phyloP scores from a whole-genome alignment of 306 rosid species.

The Phaseolus lunatus region DNA sequence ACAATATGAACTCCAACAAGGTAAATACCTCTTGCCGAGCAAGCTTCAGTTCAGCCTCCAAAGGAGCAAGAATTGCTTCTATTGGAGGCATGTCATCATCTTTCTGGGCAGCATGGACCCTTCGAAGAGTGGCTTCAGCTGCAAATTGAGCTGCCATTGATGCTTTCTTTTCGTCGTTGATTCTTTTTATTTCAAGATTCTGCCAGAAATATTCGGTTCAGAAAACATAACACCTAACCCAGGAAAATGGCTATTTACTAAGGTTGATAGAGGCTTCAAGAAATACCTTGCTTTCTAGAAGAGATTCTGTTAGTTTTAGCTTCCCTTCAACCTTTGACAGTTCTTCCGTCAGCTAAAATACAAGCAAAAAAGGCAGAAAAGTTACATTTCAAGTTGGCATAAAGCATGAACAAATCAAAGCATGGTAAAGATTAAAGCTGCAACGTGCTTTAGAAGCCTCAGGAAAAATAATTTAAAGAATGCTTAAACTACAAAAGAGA shows the following conservation, averaged over 20 bases:
- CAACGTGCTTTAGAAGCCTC: constrained; percentile 10
- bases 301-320: constrained; percentile 89
- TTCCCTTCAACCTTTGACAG: constrained; percentile 86
- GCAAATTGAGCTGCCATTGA: constrained; percentile 99
- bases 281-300: constrained; percentile 89
- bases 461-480: constrained; percentile 20
- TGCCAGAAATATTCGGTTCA: constrained; percentile 52
- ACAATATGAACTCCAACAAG: constrained; percentile 31
- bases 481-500: not conserved
- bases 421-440: constrained; percentile 16
- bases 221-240: constrained; percentile 33
- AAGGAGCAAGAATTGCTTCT: constrained; percentile 94
- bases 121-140: constrained; percentile 95
- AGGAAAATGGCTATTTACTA: constrained; percentile 29
- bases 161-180: constrained; percentile 97
- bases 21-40: constrained; percentile 85
- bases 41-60: constrained; percentile 97
- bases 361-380: constrained; percentile 24
- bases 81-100: constrained; percentile 99
- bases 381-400: constrained; percentile 38
- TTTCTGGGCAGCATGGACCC: constrained; percentile 98
- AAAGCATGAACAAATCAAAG: constrained; percentile 30
- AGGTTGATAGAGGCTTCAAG: constrained; percentile 42
- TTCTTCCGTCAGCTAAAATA: constrained; percentile 82
- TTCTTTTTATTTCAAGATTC: constrained; percentile 97